Conservation (phyloP, 441 rosid genomes). For the Omphalea diandra region DNA sequence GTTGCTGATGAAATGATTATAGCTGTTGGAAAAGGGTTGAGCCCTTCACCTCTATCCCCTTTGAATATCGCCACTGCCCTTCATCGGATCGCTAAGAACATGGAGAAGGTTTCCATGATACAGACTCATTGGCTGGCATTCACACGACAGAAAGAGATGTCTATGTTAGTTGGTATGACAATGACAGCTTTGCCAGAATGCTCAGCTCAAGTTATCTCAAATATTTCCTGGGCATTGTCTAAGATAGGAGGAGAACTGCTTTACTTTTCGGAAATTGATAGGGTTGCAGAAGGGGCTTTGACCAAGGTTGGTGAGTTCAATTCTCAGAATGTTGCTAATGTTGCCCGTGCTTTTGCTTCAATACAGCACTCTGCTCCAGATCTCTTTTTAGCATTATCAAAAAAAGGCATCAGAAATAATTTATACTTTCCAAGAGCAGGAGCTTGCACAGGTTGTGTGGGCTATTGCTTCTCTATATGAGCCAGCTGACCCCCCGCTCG, state of each 20-base stretch:
- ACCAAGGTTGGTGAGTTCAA: slow-evolving; percentile 69
- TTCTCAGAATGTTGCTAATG: slow-evolving; percentile 90
- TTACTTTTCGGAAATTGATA: slow-evolving; percentile 93
- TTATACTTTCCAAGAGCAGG: slow-evolving; percentile 67
- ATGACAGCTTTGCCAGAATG: slow-evolving; percentile 84
- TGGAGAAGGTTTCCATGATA: slow-evolving; percentile 90
- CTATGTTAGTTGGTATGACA: slow-evolving; percentile 86
- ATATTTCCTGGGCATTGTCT: slow-evolving; percentile 90
- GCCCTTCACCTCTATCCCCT: slow-evolving; percentile 82
- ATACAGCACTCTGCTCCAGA: slow-evolving; percentile 81
- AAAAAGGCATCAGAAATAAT: slow-evolving; percentile 58
- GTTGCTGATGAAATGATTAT: slow-evolving; percentile 67
- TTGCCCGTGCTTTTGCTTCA: slow-evolving; percentile 90
- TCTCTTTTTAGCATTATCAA: slow-evolving; percentile 63
- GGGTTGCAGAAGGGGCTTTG: slow-evolving; percentile 87
- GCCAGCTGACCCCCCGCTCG: slow-evolving; percentile 64
- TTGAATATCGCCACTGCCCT: slow-evolving; percentile 82
- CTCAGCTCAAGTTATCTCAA: slow-evolving; percentile 92
- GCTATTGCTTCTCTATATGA: slow-evolving; percentile 81
- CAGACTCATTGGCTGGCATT: slow-evolving; percentile 68
- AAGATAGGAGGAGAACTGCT: slow-evolving; percentile 90
- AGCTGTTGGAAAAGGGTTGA: slow-evolving; percentile 86
- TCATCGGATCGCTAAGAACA: slow-evolving; percentile 88
- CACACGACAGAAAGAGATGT: slow-evolving; percentile 87
- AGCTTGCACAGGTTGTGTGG: slow-evolving; percentile 89